Conservation (phyloP, 306 rosid genomes). For the Cucurbita ficifolia region DNA sequence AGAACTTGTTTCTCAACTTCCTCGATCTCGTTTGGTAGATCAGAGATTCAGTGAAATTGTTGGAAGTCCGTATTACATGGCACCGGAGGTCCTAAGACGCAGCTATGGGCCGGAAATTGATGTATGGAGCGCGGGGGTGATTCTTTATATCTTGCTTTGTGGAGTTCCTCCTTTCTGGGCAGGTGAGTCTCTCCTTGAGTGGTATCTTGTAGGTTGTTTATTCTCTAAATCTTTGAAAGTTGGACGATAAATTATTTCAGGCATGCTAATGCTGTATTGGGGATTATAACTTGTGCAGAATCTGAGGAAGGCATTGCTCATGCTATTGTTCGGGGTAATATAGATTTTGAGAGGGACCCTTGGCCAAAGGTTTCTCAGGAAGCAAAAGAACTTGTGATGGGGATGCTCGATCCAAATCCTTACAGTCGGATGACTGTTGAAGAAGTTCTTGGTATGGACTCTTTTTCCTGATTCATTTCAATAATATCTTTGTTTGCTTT, state of each 20-base stretch:
- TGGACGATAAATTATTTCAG: not conserved
- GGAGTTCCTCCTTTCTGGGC: constrained; percentile 99
- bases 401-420: constrained; percentile 88
- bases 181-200: constrained; percentile 25
- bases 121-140: constrained; percentile 92
- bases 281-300: constrained; percentile 37
- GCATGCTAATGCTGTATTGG: constrained; percentile 13
- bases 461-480: not conserved
- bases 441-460: constrained; percentile 73
- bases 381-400: constrained; percentile 54
- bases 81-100: constrained; percentile 83
- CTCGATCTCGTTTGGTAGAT: constrained; percentile 24
- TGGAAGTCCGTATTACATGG: constrained; percentile 99
- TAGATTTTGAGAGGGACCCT: constrained; percentile 73
- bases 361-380: constrained; percentile 85
- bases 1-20: not conserved
- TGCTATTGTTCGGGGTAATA: constrained; percentile 47
- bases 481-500: not conserved
- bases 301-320: constrained; percentile 89
- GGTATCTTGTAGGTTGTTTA: not conserved
- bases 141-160: constrained; percentile 76
- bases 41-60: constrained; percentile 80
- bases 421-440: constrained; percentile 46
- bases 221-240: not conserved
- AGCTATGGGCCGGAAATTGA: constrained; percentile 80